Base-by-base conservation (phyloP, 306 rosid genomes). In the Trifolium repens region DNA sequence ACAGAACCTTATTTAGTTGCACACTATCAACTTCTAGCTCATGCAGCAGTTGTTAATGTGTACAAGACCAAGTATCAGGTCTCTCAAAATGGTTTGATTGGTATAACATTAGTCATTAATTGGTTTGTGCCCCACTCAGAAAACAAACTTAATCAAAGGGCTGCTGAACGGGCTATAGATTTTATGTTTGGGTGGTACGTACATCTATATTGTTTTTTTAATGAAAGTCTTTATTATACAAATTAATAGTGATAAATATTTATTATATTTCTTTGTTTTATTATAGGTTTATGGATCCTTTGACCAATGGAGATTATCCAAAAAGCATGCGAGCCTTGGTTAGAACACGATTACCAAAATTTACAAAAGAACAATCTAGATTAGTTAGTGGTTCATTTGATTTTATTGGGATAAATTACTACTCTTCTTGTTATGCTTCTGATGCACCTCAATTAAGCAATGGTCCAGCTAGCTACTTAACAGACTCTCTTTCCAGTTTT, bases 221-320 rank as follows among this genome's bases (percentile, higher is more conserved):
- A 52, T 52, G 24, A 52, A 52, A 7, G 22, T 22, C 24, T 22
- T 22, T 22, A 22, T 22, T 22, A 22, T 22, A 22, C 24, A 22
- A 22, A 22, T 22, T 22, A 22, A 22, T 1, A 22, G 24, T 22
- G 24, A 22, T 22, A 22, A 22, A 1, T 22, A 22, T 22, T 27
- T 27, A 30, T 30, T 30, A 5, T 0, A 64, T 35, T 39, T 8
- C 9, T 22, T 26, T 63, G 15, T 22, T 22, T 66, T 8, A 43
- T 27, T 68, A 2, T 8, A 87, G 88, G 92, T 91, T 72, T 43
- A 73, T 89, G 86, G 87, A 82, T 9, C 94, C 94, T 2, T n/a
- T 91, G 10, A 71, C 79, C 2, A 79, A 13, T 4, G 97, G 92
- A 26, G 86, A 91, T 4, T 91, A 91, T 81, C 97, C 94, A 9